phyloP scores from a whole-genome alignment of 2,329 filamentous ascomycete species.

The Drechmeria coniospora region DNA sequence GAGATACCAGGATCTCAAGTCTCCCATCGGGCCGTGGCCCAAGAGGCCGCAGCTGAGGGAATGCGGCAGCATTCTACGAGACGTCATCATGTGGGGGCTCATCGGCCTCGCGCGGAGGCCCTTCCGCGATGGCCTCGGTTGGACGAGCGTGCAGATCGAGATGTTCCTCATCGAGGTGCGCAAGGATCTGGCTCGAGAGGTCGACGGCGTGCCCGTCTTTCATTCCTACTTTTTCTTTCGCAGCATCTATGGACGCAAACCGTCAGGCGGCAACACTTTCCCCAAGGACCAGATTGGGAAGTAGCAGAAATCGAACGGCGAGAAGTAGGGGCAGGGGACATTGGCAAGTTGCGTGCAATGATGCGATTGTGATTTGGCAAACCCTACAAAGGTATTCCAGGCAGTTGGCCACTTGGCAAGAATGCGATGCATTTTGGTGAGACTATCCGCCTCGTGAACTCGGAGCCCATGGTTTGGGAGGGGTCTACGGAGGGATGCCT shows the following conservation, averaged over 20 bases:
- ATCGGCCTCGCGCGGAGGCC: conserved; percentile 22
- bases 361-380: too few species aligned
- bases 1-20: conserved; percentile 26
- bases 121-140: conserved; percentile 22
- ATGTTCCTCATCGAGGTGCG: conserved; percentile 28
- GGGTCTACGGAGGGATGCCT: too few species aligned
- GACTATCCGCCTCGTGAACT: too few species aligned
- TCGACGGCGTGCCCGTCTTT: conserved; percentile 16
- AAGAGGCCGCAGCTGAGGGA: conserved; percentile 23
- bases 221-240: conserved; percentile 26
- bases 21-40: conserved; percentile 34
- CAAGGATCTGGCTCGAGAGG: conserved; percentile 18
- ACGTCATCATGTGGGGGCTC: conserved; percentile 24
- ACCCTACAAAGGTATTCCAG: too few species aligned
- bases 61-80: conserved; percentile 29
- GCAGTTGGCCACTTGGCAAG: too few species aligned
- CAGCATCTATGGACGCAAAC: conserved; percentile 23
- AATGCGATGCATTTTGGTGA: too few species aligned
- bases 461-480: too few species aligned
- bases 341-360: too few species aligned
- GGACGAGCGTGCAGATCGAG: conserved; percentile 26
- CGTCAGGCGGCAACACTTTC: conserved; percentile 9
- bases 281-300: too few species aligned
- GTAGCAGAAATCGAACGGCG: too few species aligned
- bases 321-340: too few species aligned